These are phyloP conservation scores for Microbotryum scabiosae DNA, from an alignment of 1,284 basidiomycete genomes.

Conservation along the genomic window DNA sequence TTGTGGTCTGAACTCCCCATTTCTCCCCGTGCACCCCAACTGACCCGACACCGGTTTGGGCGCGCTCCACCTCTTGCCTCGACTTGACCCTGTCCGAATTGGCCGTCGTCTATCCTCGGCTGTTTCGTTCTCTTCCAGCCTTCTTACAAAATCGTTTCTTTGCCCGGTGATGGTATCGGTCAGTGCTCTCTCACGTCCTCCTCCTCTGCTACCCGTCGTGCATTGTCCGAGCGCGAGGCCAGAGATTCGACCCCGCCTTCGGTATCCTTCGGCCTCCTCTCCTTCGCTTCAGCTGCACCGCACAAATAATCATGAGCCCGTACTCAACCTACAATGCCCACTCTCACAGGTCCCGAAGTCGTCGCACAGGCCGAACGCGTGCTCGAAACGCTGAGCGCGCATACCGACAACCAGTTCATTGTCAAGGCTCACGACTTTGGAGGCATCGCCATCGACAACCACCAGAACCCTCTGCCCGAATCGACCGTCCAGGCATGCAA, in stretches of 20 bases:
- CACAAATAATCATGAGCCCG: too few relatives aligned
- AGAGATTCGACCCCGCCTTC: too few relatives aligned
- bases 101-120: too few relatives aligned
- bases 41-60: too few relatives aligned
- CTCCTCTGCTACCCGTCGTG: background rate
- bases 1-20: too few relatives aligned
- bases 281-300: background rate
- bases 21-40: too few relatives aligned
- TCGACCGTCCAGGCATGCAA: constrained; percentile 79
- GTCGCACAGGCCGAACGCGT: constrained; percentile 80
- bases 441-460: constrained; percentile 82
- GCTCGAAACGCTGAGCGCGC: constrained; percentile 62
- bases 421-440: constrained; percentile 67
- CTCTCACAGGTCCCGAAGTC: constrained; percentile 74
- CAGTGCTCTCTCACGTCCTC: constrained; percentile 28
- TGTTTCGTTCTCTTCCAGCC: background rate
- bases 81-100: too few relatives aligned
- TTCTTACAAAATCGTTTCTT: constrained; percentile 68
- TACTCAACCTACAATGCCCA: background rate
- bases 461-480: constrained; percentile 74
- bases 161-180: constrained; percentile 97
- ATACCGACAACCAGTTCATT: constrained; percentile 64
- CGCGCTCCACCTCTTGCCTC: too few relatives aligned
- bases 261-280: background rate
- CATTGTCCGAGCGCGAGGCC: too few relatives aligned